phyloP scores from a whole-genome alignment of 441 rosid genomes.

The Syzygium malaccense region DNA sequence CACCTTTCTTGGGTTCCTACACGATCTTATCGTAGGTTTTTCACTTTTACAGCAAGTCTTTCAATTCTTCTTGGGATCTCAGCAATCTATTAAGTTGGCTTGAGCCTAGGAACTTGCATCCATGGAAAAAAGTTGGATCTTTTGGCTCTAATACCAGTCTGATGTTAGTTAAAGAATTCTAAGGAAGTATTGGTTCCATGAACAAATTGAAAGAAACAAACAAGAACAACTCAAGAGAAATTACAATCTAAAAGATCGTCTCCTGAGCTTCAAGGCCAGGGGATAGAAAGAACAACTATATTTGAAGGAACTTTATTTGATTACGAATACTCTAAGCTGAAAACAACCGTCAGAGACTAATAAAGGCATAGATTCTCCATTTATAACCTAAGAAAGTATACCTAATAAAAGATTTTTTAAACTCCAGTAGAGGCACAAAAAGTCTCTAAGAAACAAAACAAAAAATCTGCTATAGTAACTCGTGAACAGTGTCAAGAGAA shows the following conservation, averaged over 20 bases:
- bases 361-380: not conserved
- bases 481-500: not conserved
- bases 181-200: not conserved
- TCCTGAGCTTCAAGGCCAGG: not conserved
- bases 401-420: not conserved
- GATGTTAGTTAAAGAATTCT: not conserved
- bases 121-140: not conserved
- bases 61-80: not conserved
- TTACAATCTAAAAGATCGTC: not conserved
- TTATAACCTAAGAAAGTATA: not conserved
- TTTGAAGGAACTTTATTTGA: not conserved
- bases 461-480: not conserved
- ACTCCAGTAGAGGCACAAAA: not conserved
- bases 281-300: not conserved
- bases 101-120: not conserved
- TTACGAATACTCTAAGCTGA: not conserved
- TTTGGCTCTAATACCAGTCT: not conserved
- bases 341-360: not conserved
- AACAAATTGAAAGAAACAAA: not conserved
- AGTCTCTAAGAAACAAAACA: not conserved
- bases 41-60: not conserved
- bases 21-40: not conserved
- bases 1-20: not conserved
- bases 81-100: not conserved
- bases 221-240: not conserved